Percentiles rank a stretch among this genome's conserved stretches.
Conservation (phyloP, 805 yeast genomes). For the Debaryomyces tyrocola region DNA sequence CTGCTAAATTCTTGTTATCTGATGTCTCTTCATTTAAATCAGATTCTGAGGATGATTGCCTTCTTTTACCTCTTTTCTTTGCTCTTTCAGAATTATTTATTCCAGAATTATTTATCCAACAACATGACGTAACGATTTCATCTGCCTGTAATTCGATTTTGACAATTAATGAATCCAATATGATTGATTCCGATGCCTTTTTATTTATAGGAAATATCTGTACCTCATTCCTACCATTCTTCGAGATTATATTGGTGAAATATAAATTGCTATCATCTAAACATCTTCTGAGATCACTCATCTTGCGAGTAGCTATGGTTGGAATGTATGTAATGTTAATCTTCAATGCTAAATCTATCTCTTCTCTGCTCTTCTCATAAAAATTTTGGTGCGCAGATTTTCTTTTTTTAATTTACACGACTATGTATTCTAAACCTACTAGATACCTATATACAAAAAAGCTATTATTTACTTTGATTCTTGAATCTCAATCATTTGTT, state of each 20-base stretch:
- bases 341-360: background rate
- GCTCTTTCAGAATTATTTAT: slow-evolving; percentile 4
- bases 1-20: slow-evolving; percentile 22
- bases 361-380: background rate
- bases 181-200: slow-evolving; percentile 10
- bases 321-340: too few species aligned
- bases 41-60: slow-evolving; percentile 7
- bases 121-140: slow-evolving; percentile 31
- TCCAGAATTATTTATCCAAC: slow-evolving; percentile 31
- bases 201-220: slow-evolving; percentile 35
- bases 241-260: slow-evolving; percentile 40
- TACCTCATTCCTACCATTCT: slow-evolving; percentile 47
- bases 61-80: slow-evolving; percentile 23
- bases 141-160: slow-evolving; percentile 43
- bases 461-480: slow-evolving; percentile 9
- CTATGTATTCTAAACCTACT: background rate
- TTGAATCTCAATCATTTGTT: slow-evolving; percentile 75
- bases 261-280: slow-evolving; percentile 30
- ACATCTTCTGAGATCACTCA: slow-evolving; percentile 7
- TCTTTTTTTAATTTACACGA: slow-evolving; percentile 5
- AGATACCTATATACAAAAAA: background rate
- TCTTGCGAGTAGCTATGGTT: background rate
- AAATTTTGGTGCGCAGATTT: slow-evolving; percentile 6
- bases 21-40: slow-evolving; percentile 4
- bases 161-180: slow-evolving; percentile 19